phyloP scores from a whole-genome alignment of 108 stramenopile genomes.

The Cyclotella sp. region DNA sequence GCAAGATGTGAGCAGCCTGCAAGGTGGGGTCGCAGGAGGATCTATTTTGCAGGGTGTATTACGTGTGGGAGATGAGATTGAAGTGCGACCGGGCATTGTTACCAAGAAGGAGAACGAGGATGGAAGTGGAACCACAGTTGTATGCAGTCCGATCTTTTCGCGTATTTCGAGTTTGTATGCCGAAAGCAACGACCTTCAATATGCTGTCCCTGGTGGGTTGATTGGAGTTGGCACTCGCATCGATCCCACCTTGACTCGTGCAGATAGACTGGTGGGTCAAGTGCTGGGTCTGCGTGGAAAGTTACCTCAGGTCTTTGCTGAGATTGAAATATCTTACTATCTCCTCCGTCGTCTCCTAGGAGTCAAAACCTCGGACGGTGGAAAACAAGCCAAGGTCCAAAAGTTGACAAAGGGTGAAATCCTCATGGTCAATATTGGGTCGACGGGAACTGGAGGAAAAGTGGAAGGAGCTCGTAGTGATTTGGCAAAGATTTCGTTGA shows the following conservation, averaged over 20 bases:
- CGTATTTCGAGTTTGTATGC: slow-evolving; percentile 92
- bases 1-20: slow-evolving; percentile 93
- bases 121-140: slow-evolving; percentile 81
- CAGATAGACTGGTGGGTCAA: slow-evolving; percentile 99
- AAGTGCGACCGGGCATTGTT: slow-evolving; percentile 99
- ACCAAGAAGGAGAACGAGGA: slow-evolving; percentile 89
- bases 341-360: slow-evolving; percentile 96
- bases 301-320: slow-evolving; percentile 97
- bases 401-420: slow-evolving; percentile 96
- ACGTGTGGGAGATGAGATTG: slow-evolving; percentile 98
- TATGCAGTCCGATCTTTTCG: slow-evolving; percentile 93
- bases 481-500: slow-evolving; percentile 96
- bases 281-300: slow-evolving; percentile 96
- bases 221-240: slow-evolving; percentile 99
- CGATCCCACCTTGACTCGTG: slow-evolving; percentile 98
- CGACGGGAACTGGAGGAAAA: slow-evolving; percentile 96
- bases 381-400: slow-evolving; percentile 98
- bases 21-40: slow-evolving; percentile 99
- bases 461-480: slow-evolving; percentile 96
- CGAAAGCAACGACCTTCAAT: slow-evolving; percentile 97
- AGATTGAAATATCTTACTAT: slow-evolving; percentile 98
- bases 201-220: slow-evolving; percentile 98
- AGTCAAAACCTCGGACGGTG: slow-evolving; percentile 98
- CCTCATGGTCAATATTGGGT: slow-evolving; percentile 99
- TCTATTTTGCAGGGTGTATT: slow-evolving; percentile 98